Conservation (phyloP, 306 rosid species). For the Castanopsis chinensis region DNA sequence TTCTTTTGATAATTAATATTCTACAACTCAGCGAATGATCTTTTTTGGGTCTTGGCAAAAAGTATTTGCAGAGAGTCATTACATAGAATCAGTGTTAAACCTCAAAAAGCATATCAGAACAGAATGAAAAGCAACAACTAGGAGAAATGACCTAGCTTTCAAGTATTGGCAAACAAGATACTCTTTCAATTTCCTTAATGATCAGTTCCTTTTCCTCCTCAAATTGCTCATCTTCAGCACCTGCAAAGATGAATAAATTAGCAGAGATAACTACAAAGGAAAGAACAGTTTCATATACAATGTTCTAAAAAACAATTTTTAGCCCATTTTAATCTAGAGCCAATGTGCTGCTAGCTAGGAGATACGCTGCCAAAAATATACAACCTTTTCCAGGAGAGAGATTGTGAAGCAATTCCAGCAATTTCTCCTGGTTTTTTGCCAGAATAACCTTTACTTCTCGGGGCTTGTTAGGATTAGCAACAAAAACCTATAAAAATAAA, state of each 20-base stretch:
- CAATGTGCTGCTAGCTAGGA: neutral
- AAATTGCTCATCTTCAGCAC: conserved; percentile 71
- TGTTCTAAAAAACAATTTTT: too few relatives aligned
- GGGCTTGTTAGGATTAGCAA: conserved; percentile 95
- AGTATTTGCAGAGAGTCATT: conserved; percentile 17
- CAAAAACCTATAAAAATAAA: conserved; percentile 70
- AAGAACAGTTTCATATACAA: too few relatives aligned
- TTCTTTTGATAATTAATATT: too few relatives aligned
- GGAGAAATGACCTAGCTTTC: conserved; percentile 23
- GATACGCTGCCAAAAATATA: conserved; percentile 9
- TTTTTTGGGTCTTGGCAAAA: neutral
- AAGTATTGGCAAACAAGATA: conserved; percentile 25
- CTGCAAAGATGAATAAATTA: too few relatives aligned
- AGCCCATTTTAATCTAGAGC: too few relatives aligned
- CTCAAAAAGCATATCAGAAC: conserved; percentile 12
- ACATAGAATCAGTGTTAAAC: conserved; percentile 23
- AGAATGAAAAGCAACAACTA: conserved; percentile 22
- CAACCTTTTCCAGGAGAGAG: conserved; percentile 86
- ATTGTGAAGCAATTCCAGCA: conserved; percentile 69
- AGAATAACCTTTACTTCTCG: conserved; percentile 77
- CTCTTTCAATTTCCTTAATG: conserved; percentile 68
- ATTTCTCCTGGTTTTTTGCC: conserved; percentile 70
- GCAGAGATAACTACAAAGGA: too few relatives aligned
- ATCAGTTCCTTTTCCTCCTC: conserved; percentile 93
- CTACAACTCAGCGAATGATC: neutral